Percentiles rank a stretch among this genome's conserved stretches.
These are phyloP conservation scores for Rhodotorula glutinis DNA, from an alignment of 1,284 basidiomycete species.

Conservation along the genomic window DNA sequence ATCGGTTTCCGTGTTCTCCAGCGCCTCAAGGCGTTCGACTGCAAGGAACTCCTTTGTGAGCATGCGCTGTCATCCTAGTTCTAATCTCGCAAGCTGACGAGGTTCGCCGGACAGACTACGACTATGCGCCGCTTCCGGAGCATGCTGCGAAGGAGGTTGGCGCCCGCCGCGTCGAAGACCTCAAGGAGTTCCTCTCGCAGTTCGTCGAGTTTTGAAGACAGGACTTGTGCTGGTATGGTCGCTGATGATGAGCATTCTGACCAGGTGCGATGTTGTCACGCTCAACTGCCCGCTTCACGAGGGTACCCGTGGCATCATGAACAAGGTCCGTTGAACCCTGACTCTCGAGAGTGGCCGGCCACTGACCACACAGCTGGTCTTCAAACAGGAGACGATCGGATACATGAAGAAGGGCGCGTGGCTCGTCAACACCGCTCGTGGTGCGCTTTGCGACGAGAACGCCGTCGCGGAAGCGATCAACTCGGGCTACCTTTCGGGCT, in stretches of 20 bases:
- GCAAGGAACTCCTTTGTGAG: slow-evolving; percentile 74
- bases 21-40: slow-evolving; percentile 79
- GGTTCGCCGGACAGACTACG: slow-evolving; percentile 51
- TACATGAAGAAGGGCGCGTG: slow-evolving; percentile 76
- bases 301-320: slow-evolving; percentile 70
- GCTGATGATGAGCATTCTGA: neutral
- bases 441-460: slow-evolving; percentile 83
- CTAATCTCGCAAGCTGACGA: no score
- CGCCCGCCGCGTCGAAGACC: slow-evolving; percentile 71
- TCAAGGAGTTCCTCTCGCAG: slow-evolving; percentile 80
- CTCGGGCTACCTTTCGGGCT: slow-evolving; percentile 60
- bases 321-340: slow-evolving; percentile 12
- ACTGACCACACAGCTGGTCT: no score
- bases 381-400: slow-evolving; percentile 70
- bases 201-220: neutral
- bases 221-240: neutral
- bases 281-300: slow-evolving; percentile 91
- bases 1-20: slow-evolving; percentile 87
- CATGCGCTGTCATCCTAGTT: neutral
- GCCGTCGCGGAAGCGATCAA: slow-evolving; percentile 73
- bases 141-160: slow-evolving; percentile 68
- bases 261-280: slow-evolving; percentile 65
- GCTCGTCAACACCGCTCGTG: slow-evolving; percentile 62
- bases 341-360: no score
- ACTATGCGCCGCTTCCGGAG: slow-evolving; percentile 76